Conservation (phyloP, 2,329 filamentous ascomycete genomes). For the Fusarium lyarnte region DNA sequence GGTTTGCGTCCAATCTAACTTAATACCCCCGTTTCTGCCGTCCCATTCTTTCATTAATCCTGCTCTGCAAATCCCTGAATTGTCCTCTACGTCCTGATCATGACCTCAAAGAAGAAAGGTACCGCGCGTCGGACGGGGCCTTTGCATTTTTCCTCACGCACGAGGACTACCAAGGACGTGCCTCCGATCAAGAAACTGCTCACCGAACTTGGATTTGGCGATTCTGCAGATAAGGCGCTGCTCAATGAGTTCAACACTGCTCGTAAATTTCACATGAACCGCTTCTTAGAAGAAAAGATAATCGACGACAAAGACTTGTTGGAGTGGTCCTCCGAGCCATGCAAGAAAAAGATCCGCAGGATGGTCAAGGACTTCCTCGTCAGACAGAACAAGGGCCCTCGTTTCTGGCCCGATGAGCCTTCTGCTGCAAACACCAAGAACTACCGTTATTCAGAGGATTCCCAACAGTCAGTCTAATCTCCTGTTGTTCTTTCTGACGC, state of each 20-base stretch:
- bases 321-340: not conserved
- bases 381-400: not conserved
- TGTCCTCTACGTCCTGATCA: not conserved
- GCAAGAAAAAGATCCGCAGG: not conserved
- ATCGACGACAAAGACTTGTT: not conserved
- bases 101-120: not conserved
- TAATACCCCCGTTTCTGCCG: not conserved
- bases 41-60: not conserved
- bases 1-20: not conserved
- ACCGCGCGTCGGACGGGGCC: not conserved
- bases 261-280: not conserved
- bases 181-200: not conserved
- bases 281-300: not conserved
- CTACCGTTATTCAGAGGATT: not conserved
- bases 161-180: not conserved
- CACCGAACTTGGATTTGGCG: conserved; percentile 1
- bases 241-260: not conserved
- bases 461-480: not conserved
- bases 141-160: not conserved
- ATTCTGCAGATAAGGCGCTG: not conserved
- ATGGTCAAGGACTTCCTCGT: conserved; percentile 10
- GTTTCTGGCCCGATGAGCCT: conserved; percentile 15
- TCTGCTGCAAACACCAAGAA: not conserved
- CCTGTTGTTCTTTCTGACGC: not conserved
- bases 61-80: not conserved